phyloP scores from a whole-genome alignment of 2,329 filamentous ascomycete species.

The Diplodia corticola region DNA sequence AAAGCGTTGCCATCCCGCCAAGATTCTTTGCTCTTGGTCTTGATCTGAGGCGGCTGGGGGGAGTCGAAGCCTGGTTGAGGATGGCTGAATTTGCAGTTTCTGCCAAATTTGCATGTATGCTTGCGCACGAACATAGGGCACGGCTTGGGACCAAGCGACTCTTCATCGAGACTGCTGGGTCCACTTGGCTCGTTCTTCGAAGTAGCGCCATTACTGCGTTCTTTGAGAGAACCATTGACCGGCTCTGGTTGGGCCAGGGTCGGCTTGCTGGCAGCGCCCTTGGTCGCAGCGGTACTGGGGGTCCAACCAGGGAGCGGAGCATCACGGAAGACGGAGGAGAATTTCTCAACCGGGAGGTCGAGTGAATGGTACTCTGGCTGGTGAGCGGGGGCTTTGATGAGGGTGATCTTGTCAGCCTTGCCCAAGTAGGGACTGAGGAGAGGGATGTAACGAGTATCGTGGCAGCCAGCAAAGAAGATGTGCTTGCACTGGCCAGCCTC shows the following conservation, averaged over 20 bases:
- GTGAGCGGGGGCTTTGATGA: constrained; percentile 54
- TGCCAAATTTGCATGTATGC: constrained; percentile 14
- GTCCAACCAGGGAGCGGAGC: not conserved
- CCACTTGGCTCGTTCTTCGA: not conserved
- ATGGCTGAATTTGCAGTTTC: constrained; percentile 2
- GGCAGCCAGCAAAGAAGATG: constrained; percentile 64
- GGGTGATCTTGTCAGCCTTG: constrained; percentile 54
- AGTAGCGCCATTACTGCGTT: not conserved
- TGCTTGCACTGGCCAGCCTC: constrained; percentile 64
- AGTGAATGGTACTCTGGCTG: constrained; percentile 56
- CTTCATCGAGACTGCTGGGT: not conserved
- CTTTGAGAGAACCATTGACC: not conserved
- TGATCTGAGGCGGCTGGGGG: not conserved
- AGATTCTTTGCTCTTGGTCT: constrained; percentile 1
- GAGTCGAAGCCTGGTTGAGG: not conserved
- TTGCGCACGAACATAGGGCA: constrained; percentile 1
- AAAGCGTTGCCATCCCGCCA: constrained; percentile 8
- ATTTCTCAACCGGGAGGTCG: constrained; percentile 52
- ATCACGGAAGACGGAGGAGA: constrained; percentile 55
- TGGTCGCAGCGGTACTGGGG: not conserved
- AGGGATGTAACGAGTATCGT: constrained; percentile 60
- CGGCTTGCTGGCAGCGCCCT: not conserved
- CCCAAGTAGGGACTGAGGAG: constrained; percentile 56
- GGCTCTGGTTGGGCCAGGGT: not conserved
- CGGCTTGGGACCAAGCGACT: not conserved